phyloP scores from a whole-genome alignment of 1,139 yeast genomes.

The Pichia sp. region DNA sequence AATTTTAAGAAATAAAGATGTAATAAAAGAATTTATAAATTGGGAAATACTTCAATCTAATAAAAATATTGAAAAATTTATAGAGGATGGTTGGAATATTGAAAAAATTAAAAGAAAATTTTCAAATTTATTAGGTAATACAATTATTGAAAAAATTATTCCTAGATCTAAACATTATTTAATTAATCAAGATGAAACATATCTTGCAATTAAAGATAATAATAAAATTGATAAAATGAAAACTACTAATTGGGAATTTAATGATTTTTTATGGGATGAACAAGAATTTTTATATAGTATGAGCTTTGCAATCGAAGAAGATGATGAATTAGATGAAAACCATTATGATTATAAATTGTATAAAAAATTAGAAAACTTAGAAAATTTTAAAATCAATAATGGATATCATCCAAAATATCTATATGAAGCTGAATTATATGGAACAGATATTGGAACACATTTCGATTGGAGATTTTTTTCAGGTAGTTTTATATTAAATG shows the following conservation, averaged over 20 bases:
- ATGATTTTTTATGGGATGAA: conserved; percentile 27
- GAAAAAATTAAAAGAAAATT: conserved; percentile 1
- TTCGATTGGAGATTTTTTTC: conserved; percentile 41
- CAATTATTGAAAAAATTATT: conserved; percentile 16
- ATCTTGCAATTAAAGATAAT: conserved; percentile 6
- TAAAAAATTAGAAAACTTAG: conserved; percentile 19
- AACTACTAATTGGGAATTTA: conserved; percentile 13
- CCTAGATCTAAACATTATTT: conserved; percentile 1
- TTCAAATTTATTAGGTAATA: conserved; percentile 1
- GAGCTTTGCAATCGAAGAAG: neutral
- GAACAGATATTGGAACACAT: conserved; percentile 29
- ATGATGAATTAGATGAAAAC: neutral
- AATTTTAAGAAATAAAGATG: conserved; percentile 7
- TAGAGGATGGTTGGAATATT: conserved; percentile 17
- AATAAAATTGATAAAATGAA: conserved; percentile 13
- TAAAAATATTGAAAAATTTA: conserved; percentile 9
- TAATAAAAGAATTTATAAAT: conserved; percentile 12
- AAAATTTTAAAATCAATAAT: conserved; percentile 13
- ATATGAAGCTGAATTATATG: conserved; percentile 32
- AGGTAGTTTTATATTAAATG: conserved; percentile 23
- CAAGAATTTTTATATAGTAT: conserved; percentile 14
- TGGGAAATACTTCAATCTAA: conserved; percentile 13
- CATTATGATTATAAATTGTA: conserved; percentile 21
- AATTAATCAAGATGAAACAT: conserved; percentile 19
- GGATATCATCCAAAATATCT: conserved; percentile 26